A percentile compares a stretch with the other conserved stretches of the same genome.
Conservation (phyloP, 306 rosid species). For the Styphnolobium japonicum region DNA sequence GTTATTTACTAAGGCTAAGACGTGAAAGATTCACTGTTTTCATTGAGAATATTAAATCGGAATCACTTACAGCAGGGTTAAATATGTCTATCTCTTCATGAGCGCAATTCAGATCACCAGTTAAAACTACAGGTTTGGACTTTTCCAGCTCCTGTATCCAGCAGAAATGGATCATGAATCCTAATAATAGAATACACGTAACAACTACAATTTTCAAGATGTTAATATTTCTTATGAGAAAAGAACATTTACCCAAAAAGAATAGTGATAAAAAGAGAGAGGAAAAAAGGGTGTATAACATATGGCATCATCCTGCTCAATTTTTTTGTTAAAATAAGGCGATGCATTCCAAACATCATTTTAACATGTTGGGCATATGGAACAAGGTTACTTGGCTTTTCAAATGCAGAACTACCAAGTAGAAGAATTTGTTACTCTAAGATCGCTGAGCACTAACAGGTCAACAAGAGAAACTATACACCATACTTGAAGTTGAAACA, state of each 20-base stretch:
- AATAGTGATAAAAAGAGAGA: not conserved
- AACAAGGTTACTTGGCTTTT: not conserved
- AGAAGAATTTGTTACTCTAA: not conserved
- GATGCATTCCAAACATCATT: not conserved
- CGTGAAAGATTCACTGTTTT: not conserved
- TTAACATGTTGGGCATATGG: not conserved
- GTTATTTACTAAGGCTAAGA: not conserved
- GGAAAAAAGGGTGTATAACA: not conserved
- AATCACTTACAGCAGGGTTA: conserved; percentile 82
- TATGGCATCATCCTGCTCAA: not conserved
- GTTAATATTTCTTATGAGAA: not conserved
- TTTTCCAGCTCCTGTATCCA: conserved; percentile 84
- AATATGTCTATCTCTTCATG: conserved; percentile 93
- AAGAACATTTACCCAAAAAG: not conserved
- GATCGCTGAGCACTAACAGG: not conserved
- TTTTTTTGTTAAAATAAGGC: not conserved
- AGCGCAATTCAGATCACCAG: conserved; percentile 97
- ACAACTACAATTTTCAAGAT: not conserved
- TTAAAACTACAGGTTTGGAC: conserved; percentile 84
- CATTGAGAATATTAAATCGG: conserved; percentile 14
- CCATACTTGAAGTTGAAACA: not conserved
- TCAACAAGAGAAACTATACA: not conserved
- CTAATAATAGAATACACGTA: not conserved
- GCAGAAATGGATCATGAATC: conserved; percentile 22
- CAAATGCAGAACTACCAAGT: not conserved